phyloP scores from a whole-genome alignment of 1,284 basidiomycete species.

The Trametes versicolor region DNA sequence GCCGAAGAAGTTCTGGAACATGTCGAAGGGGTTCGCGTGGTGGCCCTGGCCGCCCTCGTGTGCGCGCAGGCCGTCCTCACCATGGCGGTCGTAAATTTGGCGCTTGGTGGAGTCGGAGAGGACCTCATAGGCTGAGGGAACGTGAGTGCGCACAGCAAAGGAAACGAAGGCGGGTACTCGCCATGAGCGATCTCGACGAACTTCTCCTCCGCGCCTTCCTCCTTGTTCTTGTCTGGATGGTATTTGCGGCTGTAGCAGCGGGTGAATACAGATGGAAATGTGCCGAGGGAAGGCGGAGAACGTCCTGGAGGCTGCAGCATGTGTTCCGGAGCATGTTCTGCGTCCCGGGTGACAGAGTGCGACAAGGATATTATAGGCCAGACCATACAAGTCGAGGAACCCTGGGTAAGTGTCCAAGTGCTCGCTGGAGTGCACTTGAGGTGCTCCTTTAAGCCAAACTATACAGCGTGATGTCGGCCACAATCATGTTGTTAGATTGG shows the following conservation, averaged over 20 bases:
- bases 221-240: conserved; percentile 95
- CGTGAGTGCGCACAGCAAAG: not conserved
- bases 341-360: too few species aligned
- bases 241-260: conserved; percentile 42
- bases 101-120: conserved; percentile 88
- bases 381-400: too few species aligned
- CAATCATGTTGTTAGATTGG: too few species aligned
- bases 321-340: too few species aligned
- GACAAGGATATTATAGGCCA: too few species aligned
- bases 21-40: conserved; percentile 89
- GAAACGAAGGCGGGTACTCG: conserved; percentile 46
- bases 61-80: conserved; percentile 92
- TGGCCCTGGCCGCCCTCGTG: conserved; percentile 81
- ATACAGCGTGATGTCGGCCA: too few species aligned
- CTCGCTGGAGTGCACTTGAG: too few species aligned
- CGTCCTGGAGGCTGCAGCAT: too few species aligned
- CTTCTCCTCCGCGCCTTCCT: conserved; percentile 80
- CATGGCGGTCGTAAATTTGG: conserved; percentile 91
- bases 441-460: too few species aligned
- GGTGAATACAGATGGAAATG: not conserved
- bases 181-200: conserved; percentile 93
- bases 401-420: too few species aligned
- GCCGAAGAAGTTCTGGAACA: conserved; percentile 94
- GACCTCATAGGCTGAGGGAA: conserved; percentile 85
- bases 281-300: too few species aligned